Evolutionary conservation across 257 asterid genomes (phyloP), one percentile per base, ranked within the genome.

Genomic region (Gentiana dahurica): DNA sequence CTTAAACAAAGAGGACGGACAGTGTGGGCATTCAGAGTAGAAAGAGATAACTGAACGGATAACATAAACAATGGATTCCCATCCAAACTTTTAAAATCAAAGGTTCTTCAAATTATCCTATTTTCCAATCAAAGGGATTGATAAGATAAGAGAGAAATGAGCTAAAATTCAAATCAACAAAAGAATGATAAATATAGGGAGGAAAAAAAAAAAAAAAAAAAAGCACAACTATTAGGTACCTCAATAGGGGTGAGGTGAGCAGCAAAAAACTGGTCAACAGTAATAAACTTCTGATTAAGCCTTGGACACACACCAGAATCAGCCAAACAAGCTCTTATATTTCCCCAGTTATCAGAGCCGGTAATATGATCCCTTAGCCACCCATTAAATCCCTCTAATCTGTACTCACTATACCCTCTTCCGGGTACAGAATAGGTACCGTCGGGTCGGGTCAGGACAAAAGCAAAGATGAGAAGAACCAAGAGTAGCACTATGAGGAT

Each of bases 321-420:
- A 35, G 77, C 86, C 94, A 92, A 77, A 77, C 98, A 92, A 2
- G 85, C 77, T 89, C 91, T 85, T 46, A 92, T 88, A 5, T 75
- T 75, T 53, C 77, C 82, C 97, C 98, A 92, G 8, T 71, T 81
- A 51, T 79, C 81, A 10, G 68, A 51, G 34, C 70, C 51, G 0
- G 94, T 80, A 53, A 92, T 51, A 65, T 79, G 98, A 47, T 92
- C 76, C 74, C 91, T 74, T 44, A 85, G 62, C 97, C 97, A 85
- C 5, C 82, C 34, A 4, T 97, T 87, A 65, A 58, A 92, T 2
- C 95, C 95, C 0, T 45, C 73, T 32, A 88, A 81, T 68, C 93
- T 57, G 70, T 83, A 92, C 76, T 88, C 97, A 4, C 51, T 66
- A 60, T 73, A 88, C 1, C 56, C 85, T 57, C 62, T 56, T 0